Conservation (phyloP, 1,139 yeast genomes). For the Kluyveromyces marxianus region DNA sequence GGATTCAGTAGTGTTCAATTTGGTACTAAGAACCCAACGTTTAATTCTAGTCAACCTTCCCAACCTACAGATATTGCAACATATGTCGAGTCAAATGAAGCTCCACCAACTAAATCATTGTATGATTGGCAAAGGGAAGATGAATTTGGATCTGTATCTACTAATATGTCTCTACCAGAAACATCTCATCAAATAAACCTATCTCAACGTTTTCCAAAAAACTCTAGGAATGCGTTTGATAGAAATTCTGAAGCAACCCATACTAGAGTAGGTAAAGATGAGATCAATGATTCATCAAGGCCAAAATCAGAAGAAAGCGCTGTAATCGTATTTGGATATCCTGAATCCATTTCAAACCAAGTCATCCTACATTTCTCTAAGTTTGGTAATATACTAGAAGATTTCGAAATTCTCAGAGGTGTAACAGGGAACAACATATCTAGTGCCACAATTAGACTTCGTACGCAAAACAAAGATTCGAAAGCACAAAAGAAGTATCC, state of each 20-base stretch:
- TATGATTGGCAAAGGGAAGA: constrained; percentile 40
- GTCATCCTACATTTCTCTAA: constrained; percentile 70
- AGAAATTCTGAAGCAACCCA: constrained; percentile 27
- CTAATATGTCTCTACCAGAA: constrained; percentile 1
- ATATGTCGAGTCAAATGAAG: constrained; percentile 24
- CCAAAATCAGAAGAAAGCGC: constrained; percentile 46
- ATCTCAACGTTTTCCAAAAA: constrained; percentile 4
- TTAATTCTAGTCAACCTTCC: constrained; percentile 9
- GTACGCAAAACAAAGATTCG: constrained; percentile 10
- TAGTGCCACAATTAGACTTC: constrained; percentile 15
- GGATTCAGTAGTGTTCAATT: constrained; percentile 33
- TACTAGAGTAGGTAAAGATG: constrained; percentile 15
- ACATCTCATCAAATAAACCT: constrained; percentile 1
- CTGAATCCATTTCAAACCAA: constrained; percentile 60
- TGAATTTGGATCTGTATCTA: constrained; percentile 25
- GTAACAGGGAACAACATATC: constrained; percentile 23
- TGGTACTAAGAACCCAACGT: constrained; percentile 30
- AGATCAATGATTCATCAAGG: constrained; percentile 20
- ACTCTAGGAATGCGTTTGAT: constrained; percentile 31
- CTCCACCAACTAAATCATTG: constrained; percentile 56
- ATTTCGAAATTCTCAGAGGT: constrained; percentile 43
- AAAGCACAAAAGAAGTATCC: constrained; percentile 38
- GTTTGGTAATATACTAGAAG: constrained; percentile 76
- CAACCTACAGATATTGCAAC: constrained; percentile 30
- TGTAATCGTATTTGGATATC: constrained; percentile 82